These are phyloP conservation scores for Fraxinus anomala DNA, from an alignment of 257 asterid genomes.

Conservation along the genomic window DNA sequence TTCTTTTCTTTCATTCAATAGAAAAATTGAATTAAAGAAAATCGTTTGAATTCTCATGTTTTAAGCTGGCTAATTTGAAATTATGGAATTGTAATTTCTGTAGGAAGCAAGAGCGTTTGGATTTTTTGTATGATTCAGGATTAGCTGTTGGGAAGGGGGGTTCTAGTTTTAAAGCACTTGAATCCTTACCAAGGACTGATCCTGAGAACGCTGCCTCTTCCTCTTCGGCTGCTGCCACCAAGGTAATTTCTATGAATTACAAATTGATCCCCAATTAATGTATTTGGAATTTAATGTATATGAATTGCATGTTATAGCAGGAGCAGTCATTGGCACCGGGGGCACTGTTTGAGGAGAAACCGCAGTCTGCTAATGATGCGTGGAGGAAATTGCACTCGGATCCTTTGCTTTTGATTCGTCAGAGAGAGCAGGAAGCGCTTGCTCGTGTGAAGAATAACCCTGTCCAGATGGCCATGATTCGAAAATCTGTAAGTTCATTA, in stretches of 20 bases:
- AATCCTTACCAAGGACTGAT: constrained; percentile 60
- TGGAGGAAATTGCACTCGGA: constrained; percentile 98
- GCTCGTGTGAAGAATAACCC: constrained; percentile 93
- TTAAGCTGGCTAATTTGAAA: not conserved
- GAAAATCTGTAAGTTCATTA: constrained; percentile 62
- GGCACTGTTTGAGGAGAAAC: constrained; percentile 90
- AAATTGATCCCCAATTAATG: not conserved
- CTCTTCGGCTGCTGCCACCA: constrained; percentile 35
- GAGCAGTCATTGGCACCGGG: constrained; percentile 60
- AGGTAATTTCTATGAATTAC: constrained; percentile 38
- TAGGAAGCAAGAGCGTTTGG: constrained; percentile 93
- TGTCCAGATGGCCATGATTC: constrained; percentile 93
- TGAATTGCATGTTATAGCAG: constrained; percentile 35
- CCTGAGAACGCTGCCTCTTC: constrained; percentile 49
- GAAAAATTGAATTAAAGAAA: not conserved
- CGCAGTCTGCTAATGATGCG: constrained; percentile 84
- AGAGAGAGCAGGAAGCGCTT: constrained; percentile 94
- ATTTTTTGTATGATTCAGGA: constrained; percentile 90
- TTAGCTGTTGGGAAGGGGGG: constrained; percentile 86
- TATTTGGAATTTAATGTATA: constrained; percentile 16
- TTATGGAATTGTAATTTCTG: not conserved
- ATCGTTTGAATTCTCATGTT: not conserved
- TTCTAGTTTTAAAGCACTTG: constrained; percentile 82
- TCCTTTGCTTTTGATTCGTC: constrained; percentile 91
- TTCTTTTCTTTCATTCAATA: not conserved